Conservation (phyloP, 2,329 filamentous ascomycete genomes). For the Fusarium siculi region DNA sequence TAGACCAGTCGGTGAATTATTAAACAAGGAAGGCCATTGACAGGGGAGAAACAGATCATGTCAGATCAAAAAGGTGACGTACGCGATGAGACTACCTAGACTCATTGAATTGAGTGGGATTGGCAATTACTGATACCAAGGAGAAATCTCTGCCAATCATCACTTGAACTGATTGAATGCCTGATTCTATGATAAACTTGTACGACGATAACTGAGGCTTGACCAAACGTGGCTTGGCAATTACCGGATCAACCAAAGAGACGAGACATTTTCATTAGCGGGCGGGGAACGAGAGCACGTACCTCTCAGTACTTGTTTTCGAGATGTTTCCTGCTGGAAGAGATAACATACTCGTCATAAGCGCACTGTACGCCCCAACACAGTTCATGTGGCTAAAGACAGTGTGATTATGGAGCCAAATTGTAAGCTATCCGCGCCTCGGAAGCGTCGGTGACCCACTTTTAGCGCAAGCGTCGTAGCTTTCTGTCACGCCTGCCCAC, state of each 20-base stretch:
- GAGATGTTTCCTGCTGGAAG: slow-evolving; percentile 27
- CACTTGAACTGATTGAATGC: slow-evolving; percentile 10
- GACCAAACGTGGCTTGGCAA: slow-evolving; percentile 34
- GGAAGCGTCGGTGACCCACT: slow-evolving; percentile 27
- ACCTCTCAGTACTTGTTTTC: slow-evolving; percentile 40
- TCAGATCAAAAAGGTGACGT: not conserved
- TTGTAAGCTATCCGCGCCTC: slow-evolving; percentile 5
- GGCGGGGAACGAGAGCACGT: slow-evolving; percentile 30
- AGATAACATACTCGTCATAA: not conserved
- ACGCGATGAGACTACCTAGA: not conserved
- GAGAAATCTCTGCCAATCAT: not conserved
- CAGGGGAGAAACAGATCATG: not conserved
- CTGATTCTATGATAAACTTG: slow-evolving; percentile 19
- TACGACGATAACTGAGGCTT: slow-evolving; percentile 23
- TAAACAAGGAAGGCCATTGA: not conserved
- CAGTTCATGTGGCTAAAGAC: not conserved
- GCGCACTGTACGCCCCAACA: not conserved
- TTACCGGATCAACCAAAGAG: slow-evolving; percentile 24
- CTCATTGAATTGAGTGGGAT: not conserved
- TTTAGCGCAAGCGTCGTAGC: slow-evolving; percentile 33
- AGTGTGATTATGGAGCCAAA: not conserved
- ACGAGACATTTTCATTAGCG: slow-evolving; percentile 9
- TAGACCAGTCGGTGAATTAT: not conserved
- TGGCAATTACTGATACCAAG: slow-evolving; percentile 11
- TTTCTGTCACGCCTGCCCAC: slow-evolving; percentile 44